Conservation (phyloP, 202 grass and related monocot genomes). For the Eragrostis tef region DNA sequence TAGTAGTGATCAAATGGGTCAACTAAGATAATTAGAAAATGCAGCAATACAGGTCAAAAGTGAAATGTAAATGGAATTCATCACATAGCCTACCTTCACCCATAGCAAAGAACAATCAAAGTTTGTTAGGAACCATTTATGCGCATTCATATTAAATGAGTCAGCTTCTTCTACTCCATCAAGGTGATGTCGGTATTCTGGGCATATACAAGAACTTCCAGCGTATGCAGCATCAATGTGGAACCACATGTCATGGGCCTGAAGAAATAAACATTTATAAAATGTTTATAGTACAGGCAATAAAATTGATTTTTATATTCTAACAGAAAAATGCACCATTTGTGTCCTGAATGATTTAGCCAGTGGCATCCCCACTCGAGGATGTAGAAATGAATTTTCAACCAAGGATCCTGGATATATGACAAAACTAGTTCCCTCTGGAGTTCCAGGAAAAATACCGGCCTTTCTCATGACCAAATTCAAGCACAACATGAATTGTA, state of each 20-base stretch:
- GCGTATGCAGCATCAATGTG: slow-evolving; percentile 88
- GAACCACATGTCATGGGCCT: slow-evolving; percentile 69
- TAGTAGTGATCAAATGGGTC: slow-evolving; percentile 15
- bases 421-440: background rate
- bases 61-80: slow-evolving; percentile 24
- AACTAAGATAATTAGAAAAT: slow-evolving; percentile 4
- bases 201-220: slow-evolving; percentile 82
- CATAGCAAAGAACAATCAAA: slow-evolving; percentile 84
- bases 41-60: slow-evolving; percentile 5
- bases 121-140: slow-evolving; percentile 90
- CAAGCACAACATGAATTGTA: background rate
- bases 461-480: background rate
- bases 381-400: slow-evolving; percentile 3
- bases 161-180: slow-evolving; percentile 82
- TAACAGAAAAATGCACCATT: background rate
- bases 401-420: background rate
- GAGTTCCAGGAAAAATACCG: no score
- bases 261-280: slow-evolving; percentile 16
- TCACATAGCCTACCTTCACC: slow-evolving; percentile 63
- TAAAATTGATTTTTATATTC: background rate
- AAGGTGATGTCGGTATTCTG: slow-evolving; percentile 70
- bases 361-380: background rate
- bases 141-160: slow-evolving; percentile 85
- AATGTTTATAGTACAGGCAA: background rate
- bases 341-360: slow-evolving; percentile 26